Base-by-base conservation (phyloP, 2,329 filamentous ascomycete species). In the Aspergillus fischeri region DNA sequence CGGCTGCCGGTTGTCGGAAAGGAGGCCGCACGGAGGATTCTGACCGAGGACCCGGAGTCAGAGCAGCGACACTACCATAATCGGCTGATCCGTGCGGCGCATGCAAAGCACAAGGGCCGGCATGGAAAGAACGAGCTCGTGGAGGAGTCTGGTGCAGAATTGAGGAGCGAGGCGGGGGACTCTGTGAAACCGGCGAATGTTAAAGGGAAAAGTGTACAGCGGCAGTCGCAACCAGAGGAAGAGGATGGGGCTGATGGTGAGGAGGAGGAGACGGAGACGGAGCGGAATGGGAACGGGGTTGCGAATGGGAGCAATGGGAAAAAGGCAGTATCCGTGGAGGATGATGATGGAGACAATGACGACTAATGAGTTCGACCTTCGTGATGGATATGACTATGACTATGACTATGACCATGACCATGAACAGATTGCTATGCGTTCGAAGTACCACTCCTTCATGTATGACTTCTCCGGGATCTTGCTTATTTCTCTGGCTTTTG, bases 1-100 rank as follows among this genome's bases (percentile, higher is more conserved):
- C 66, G 70, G 27, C 53, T 78, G 27, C 76, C 76, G 17, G 73
- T 78, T 25, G 65, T 75, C 38, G 76, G 75, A 7, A 65, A 66
- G 17, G 74, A 77, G 54, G 70, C 71, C 24, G 75, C 75, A 4
- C 64, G 70, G 38, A 70, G 76, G 27, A 73, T 78, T 20, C 60
- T 77, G 5, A 65, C 75, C 49, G 76, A 77, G 53, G 63, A 75
- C 35, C 67, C 66, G 2, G 70, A 73, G 53, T 35, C 65, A 0
- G 70, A 72, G 17, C 71, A 70, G 51, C 66, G 68, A 29, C 68
- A 70, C 4, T 74, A 71, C 48, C 72, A 74, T 51, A 72, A 73
- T 48, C 61, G 65, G 27, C 57, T 74, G 55, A 71, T 73, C 45
- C 62, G 65, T 1, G 60, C 68, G 28, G 65, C 62, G 3, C 54